phyloP scores from a whole-genome alignment of 2,329 filamentous ascomycete species.

The Colletotrichum sansevieriae region DNA sequence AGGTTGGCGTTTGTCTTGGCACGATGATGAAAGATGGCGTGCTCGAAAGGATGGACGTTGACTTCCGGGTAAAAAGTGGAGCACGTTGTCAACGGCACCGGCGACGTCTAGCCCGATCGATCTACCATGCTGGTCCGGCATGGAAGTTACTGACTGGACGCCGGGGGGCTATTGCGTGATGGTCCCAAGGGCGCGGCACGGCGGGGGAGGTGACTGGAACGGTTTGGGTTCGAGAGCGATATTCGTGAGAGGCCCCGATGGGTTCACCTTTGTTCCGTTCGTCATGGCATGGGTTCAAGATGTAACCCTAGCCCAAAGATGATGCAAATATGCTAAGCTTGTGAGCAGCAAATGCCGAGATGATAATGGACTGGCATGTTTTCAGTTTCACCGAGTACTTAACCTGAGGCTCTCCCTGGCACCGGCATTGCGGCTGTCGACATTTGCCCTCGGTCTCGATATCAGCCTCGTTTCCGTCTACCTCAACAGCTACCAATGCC shows the following conservation, averaged over 20 bases:
- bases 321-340: conserved; percentile 11
- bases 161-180: conserved; percentile 30
- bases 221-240: background rate
- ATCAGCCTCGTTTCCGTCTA: too few relatives aligned
- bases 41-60: conserved; percentile 8
- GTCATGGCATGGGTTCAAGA: background rate
- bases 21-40: conserved; percentile 38
- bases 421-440: rapidly evolving
- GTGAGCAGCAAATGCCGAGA: conserved; percentile 22
- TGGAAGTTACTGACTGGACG: background rate
- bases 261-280: background rate
- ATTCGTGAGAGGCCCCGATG: background rate
- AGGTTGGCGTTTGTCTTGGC: conserved; percentile 32
- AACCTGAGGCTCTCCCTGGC: background rate
- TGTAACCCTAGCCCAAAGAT: conserved; percentile 14
- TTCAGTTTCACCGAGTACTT: background rate
- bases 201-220: background rate
- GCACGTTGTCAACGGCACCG: background rate
- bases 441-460: too few relatives aligned
- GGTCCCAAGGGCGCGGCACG: conserved; percentile 29
- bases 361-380: background rate
- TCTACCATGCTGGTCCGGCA: conserved; percentile 9
- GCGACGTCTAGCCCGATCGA: background rate
- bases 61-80: background rate
- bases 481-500: background rate